Base-by-base conservation (phyloP, 2,329 filamentous ascomycete species). In the Penicillium sp. region DNA sequence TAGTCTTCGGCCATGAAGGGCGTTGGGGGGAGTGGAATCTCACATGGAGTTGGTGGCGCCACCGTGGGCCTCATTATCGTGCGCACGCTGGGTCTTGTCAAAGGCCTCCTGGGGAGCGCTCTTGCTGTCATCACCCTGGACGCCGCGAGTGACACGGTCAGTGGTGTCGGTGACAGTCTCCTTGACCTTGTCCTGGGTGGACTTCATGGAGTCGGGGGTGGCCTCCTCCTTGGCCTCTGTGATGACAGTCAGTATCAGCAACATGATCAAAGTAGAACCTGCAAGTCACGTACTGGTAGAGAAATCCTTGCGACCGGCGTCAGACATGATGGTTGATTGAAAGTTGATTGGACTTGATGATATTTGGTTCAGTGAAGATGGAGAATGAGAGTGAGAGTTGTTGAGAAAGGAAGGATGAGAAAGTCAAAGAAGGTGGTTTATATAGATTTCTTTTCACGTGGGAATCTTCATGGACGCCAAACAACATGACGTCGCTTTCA, bases 281-380 rank as follows among this genome's bases (percentile, higher is more conserved):
- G 33, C 28, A 24, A 36, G 31, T 52, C 38, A 67, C 71, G 44
- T 70, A 75, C 73, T 81, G 68, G 75, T 76, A 61, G 70, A 64
- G 71, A 83, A 78, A 72, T 83, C 81, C 74, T 86, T 85, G 80
- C 83, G 82, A 66, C 76, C 78, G 63, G 71, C 48, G 73, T 85
- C 83, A 78, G 83, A 81, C 81, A 84, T 84, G 71, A 63, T 67
- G 58, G 44, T 67, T 63, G 50, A 56, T 62, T 41, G 39, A 25
- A 41, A 22, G 9, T 18, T 54, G 31, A 31, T 48, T 38, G 4
- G 20, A 16, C 5, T 49, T 38, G 27, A 50, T 39, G 10, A 24
- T 39, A 46, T 18, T 48, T 30, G 33, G 22, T 39, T 53, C 24
- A 50, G 35, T 44, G n/a, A 30, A 48, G 20, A 46, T 54, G 47